Base-by-base conservation (phyloP, 2,329 filamentous ascomycete genomes). In the Colletotrichum paranaense region DNA sequence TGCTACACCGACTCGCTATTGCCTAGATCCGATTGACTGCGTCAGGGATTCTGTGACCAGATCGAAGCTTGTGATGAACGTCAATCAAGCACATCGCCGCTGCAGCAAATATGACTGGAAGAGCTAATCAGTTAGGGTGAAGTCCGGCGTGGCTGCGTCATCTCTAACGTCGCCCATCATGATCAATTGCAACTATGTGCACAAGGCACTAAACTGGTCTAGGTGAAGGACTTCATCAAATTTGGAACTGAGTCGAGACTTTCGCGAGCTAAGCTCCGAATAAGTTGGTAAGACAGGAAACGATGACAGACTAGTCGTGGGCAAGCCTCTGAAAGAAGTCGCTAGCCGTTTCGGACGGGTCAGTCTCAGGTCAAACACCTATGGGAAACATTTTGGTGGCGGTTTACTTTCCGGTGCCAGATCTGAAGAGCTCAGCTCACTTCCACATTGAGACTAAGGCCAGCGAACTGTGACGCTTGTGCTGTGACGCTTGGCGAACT, bases 401-500 rank as follows among this genome's bases (percentile, higher is more conserved):
- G 52, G 53, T 32, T 38, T 60, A 26, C 58, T 64, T 72, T 72
- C 58, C 65, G 42, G 64, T 49, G 56, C 63, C 64, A 68, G 56
- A 62, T 62, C 35, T 68, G 49, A 22, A 57, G 53, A 53, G 53
- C 30, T 60, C 57, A 68, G 53, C 32, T 59, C 35, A 19, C 19
- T n/a, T 68, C 24, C 58, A 8, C 12, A 46, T 55, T 19, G n/a
- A 55, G 46, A 70, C 55, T 22, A 70, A 64, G 22, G 58, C 55
- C 30, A 35, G 56, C 46, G 60, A 56, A 70, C 46, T 46, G 26
- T 28, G 32, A 49, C 3, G 42, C 30, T 62, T 32, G 14, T 56
- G 59, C 52, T 68, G 69, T 53, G 69, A 72, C 56, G 35, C 70
- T 73, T 73, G 70, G 67, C 70, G 62, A 71, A 57, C 62, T n/a